phyloP scores from a whole-genome alignment of 305 asterid species.

The Plantago coronopus region DNA sequence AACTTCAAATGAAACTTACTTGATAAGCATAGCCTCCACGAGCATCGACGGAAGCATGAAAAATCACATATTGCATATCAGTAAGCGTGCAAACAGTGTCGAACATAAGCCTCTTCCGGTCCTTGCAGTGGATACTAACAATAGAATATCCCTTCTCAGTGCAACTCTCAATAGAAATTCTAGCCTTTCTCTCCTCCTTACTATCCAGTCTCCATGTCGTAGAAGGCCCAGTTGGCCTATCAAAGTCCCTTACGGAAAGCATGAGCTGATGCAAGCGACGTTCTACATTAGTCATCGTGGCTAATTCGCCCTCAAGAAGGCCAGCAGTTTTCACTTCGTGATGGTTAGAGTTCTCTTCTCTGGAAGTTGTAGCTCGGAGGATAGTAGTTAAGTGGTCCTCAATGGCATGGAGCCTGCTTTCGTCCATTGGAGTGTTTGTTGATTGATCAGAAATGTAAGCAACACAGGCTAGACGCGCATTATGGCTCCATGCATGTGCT shows the following conservation, averaged over 20 bases:
- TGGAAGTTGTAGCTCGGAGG: slow-evolving; percentile 50
- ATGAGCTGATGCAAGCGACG: slow-evolving; percentile 75
- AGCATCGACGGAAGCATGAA: slow-evolving; percentile 74
- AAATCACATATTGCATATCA: slow-evolving; percentile 69
- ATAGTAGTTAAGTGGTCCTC: slow-evolving; percentile 62
- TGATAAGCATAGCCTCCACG: slow-evolving; percentile 59
- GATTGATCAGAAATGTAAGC: slow-evolving; percentile 55
- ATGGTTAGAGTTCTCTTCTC: slow-evolving; percentile 29
- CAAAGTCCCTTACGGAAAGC: slow-evolving; percentile 58
- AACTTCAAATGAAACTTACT: slow-evolving; percentile 26
- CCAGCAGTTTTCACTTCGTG: slow-evolving; percentile 53
- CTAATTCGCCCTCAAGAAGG: slow-evolving; percentile 35
- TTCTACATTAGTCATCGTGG: slow-evolving; percentile 50
- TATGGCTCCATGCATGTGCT: slow-evolving; percentile 86
- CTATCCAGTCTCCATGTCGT: slow-evolving; percentile 19
- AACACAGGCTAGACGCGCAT: slow-evolving; percentile 58
- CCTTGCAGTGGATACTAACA: slow-evolving; percentile 60
- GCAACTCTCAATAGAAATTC: slow-evolving; percentile 58
- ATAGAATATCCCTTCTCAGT: slow-evolving; percentile 66
- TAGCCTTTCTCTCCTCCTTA: slow-evolving; percentile 29
- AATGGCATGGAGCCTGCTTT: slow-evolving; percentile 46
- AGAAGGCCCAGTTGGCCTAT: slow-evolving; percentile 26
- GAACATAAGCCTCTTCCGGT: slow-evolving; percentile 72
- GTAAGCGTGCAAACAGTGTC: slow-evolving; percentile 81
- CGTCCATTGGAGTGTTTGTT: slow-evolving; percentile 39